Evolutionary conservation across 2,329 filamentous ascomycete species (phyloP).

Genomic region (Graphiopsis chlorocephala): DNA sequence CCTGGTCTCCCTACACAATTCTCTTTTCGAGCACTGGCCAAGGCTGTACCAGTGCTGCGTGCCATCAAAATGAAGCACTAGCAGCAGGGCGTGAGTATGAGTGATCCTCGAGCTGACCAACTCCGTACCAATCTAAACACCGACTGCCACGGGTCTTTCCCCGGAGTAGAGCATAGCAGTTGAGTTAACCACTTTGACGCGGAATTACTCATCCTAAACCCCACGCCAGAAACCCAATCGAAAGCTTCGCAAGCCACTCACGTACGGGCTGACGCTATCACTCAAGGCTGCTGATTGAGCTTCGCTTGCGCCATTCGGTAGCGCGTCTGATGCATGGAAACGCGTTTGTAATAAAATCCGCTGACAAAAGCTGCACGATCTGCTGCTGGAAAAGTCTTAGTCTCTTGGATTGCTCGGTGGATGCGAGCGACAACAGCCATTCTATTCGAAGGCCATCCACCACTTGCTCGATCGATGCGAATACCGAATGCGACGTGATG

Average conservation of each 20-base stretch:
- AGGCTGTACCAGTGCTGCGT: background rate
- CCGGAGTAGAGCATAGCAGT: background rate
- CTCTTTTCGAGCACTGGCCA: background rate
- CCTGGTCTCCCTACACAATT: background rate
- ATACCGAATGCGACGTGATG: background rate
- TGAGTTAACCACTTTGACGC: background rate
- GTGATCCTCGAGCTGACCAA: constrained; percentile 2
- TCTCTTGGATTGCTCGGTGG: background rate
- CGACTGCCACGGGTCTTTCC: background rate
- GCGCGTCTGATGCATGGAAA: background rate
- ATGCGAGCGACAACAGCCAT: background rate
- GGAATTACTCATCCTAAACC: constrained; percentile 13
- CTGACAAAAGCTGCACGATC: background rate
- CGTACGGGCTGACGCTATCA: constrained; percentile 1
- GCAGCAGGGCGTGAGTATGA: background rate
- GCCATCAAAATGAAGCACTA: background rate
- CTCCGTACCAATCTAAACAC: background rate
- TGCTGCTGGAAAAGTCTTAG: background rate
- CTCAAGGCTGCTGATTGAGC: background rate
- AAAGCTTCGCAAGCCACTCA: constrained; percentile 12
- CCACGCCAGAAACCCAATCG: constrained; percentile 2
- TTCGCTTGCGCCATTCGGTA: background rate
- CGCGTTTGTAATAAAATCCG: background rate
- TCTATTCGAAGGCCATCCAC: background rate
- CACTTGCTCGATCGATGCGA: background rate